Conservation (phyloP, 1,284 basidiomycete genomes). For the Rhizopogon parksii region DNA sequence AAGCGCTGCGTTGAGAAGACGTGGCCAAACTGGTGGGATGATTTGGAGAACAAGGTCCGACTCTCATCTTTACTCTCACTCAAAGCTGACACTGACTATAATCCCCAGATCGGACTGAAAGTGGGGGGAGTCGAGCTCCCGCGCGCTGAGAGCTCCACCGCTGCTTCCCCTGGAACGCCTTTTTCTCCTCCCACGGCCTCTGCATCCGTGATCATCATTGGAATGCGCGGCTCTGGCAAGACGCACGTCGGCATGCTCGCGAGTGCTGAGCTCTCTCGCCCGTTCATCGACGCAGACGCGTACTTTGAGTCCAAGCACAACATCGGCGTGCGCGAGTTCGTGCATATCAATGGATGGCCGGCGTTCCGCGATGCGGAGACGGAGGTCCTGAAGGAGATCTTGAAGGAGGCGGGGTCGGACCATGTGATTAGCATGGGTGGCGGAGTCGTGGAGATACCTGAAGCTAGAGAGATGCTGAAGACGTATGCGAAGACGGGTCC, state of each 20-base stretch:
- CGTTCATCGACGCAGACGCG: conserved; percentile 84
- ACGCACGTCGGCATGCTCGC: conserved; percentile 82
- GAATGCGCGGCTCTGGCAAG: conserved; percentile 98
- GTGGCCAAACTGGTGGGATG: conserved; percentile 99
- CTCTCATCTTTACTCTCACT: not conserved
- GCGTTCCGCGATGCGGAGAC: conserved; percentile 67
- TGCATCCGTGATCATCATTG: conserved; percentile 70
- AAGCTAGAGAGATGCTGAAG: conserved; percentile 65
- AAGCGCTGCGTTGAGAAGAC: conserved; percentile 99
- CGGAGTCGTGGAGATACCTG: conserved; percentile 85
- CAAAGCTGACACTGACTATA: conserved; percentile 3
- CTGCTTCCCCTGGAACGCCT: conserved; percentile 29
- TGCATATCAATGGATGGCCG: conserved; percentile 71
- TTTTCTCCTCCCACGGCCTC: conserved; percentile 21
- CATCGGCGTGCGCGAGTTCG: conserved; percentile 69
- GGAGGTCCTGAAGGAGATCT: conserved; percentile 53
- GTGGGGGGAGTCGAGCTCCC: conserved; percentile 80
- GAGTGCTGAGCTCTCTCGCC: conserved; percentile 67
- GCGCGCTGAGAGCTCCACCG: conserved; percentile 32
- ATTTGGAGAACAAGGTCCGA: conserved; percentile 83
- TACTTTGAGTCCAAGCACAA: conserved; percentile 67
- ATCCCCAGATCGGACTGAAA: conserved; percentile 75
- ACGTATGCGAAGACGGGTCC: conserved; percentile 56
- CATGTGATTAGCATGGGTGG: conserved; percentile 92
- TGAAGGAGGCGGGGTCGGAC: conserved; percentile 49